These are phyloP conservation scores for Pseudonitzschia delicatissima DNA, from an alignment of 108 stramenopile genomes.

Conservation along the genomic window DNA sequence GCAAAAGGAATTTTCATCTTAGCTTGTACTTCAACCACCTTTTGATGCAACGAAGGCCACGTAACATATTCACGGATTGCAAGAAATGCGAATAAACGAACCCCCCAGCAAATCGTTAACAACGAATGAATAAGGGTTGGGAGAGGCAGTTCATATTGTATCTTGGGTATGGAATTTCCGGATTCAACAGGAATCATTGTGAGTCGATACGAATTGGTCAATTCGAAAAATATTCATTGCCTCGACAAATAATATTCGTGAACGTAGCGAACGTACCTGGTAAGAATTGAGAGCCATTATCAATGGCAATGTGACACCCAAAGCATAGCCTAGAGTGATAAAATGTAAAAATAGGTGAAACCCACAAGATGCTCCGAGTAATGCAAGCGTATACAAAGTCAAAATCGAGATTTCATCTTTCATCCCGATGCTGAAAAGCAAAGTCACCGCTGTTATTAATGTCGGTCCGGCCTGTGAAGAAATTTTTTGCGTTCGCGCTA, in stretches of 20 bases:
- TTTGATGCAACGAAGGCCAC: constrained; percentile 52
- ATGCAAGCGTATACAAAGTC: constrained; percentile 34
- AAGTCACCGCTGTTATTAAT: constrained; percentile 11
- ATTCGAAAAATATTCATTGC: background rate
- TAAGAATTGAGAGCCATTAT: constrained; percentile 26
- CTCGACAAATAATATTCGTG: background rate
- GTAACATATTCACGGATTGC: constrained; percentile 47
- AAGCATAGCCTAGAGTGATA: constrained; percentile 57
- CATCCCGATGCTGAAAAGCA: constrained; percentile 1
- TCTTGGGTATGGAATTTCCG: background rate
- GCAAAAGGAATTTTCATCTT: constrained; percentile 30
- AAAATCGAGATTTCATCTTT: constrained; percentile 17
- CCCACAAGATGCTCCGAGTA: constrained; percentile 54
- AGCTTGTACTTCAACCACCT: constrained; percentile 34
- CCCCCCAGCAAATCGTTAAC: constrained; percentile 45
- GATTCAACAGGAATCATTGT: background rate
- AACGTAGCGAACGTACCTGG: constrained; percentile 14
- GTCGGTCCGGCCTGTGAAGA: constrained; percentile 9
- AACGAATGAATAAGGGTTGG: constrained; percentile 37
- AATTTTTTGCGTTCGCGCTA: background rate
- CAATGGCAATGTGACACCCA: constrained; percentile 44
- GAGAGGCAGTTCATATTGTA: constrained; percentile 5
- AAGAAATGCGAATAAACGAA: constrained; percentile 45
- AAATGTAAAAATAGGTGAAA: constrained; percentile 61
- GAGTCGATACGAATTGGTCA: background rate